A percentile compares a stretch with the other conserved stretches of the same genome.
These are phyloP conservation scores for Ogataea corticis DNA, from an alignment of 805 yeast species.

Conservation along the genomic window DNA sequence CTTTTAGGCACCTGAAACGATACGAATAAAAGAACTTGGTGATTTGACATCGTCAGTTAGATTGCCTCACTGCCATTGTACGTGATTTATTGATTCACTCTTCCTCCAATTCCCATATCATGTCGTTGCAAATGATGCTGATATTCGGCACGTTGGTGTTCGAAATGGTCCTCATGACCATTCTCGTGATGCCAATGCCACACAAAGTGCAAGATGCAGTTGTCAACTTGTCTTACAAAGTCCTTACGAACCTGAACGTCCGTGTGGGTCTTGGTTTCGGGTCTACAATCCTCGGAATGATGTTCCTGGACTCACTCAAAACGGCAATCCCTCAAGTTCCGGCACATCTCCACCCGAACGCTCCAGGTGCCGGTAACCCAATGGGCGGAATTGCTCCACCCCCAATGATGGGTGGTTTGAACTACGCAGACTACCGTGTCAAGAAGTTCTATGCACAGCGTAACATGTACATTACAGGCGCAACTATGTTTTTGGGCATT, in stretches of 20 bases:
- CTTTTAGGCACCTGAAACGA: not conserved
- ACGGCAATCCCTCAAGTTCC: conserved; percentile 25
- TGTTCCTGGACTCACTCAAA: conserved; percentile 48
- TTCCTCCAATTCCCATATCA: conserved; percentile 6
- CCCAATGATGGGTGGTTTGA: conserved; percentile 11
- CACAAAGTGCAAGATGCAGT: conserved; percentile 40
- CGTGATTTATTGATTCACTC: too few relatives aligned
- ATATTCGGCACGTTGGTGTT: conserved; percentile 42
- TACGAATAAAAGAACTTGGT: too few relatives aligned
- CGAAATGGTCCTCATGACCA: conserved; percentile 45
- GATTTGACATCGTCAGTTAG: too few relatives aligned
- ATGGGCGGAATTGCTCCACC: conserved; percentile 9
- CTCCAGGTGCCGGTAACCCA: conserved; percentile 1
- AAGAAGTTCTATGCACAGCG: conserved; percentile 58
- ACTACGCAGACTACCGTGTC: conserved; percentile 37
- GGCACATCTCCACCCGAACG: conserved; percentile 5
- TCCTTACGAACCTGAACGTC: conserved; percentile 38
- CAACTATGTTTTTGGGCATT: conserved; percentile 47
- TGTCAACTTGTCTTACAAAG: conserved; percentile 33
- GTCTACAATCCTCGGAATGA: conserved; percentile 40
- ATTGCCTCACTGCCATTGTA: too few relatives aligned
- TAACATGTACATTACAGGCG: conserved; percentile 56
- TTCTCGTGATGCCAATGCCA: conserved; percentile 53
- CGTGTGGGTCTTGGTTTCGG: conserved; percentile 44
- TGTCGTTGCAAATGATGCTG: conserved; percentile 35